Evolutionary conservation across 257 asterid species (phyloP), one percentile per base, ranked within the genome.

Genomic region (Thymus quinquecostatus): DNA sequence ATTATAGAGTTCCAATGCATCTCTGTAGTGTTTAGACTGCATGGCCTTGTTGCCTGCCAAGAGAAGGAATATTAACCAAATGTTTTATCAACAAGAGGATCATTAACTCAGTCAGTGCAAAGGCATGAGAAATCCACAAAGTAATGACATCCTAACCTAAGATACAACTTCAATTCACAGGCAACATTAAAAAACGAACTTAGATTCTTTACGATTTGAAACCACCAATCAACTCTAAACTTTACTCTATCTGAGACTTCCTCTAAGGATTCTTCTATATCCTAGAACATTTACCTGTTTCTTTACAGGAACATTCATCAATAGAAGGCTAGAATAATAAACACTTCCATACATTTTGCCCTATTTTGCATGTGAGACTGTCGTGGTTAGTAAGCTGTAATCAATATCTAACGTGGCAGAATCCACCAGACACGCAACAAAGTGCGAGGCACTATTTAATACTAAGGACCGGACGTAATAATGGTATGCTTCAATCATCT

Each of bases 1-100:
- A 61, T 95, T 83, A 82, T 92, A 92, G 58, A 89, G 86, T 82
- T 92, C 92, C 69, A 87, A 69, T 21, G 97, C 95, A 73, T 84
- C 90, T 3, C n/a, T 1, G 41, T 83, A 92, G 65, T 58, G 82
- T 75, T 85, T 85, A 51, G 92, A 81, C 86, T 86, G 93, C 96
- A 92, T 81, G 51, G 87, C 92, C 75, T 83, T 86, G 83, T 92
- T 92, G 80, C 97, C 97, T 83, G 4, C 51, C 40, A 71, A 64
- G 60, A 51, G 67, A 74, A 65, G 49, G 33, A 14, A 41, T 28
- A 56, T 64, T 41, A 4, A 38, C 41, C 4, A 38, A 38, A 38
- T 5, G 49, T 44, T 44, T 44, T 44, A 44, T 44, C 49, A 10
- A 44, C 8, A 11, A 65, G 33, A 48, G 33, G 27, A 47, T 3